These are phyloP conservation scores for Gelatoporia subvermispora DNA, from an alignment of 768 basidiomycete genomes.

Conservation along the genomic window DNA sequence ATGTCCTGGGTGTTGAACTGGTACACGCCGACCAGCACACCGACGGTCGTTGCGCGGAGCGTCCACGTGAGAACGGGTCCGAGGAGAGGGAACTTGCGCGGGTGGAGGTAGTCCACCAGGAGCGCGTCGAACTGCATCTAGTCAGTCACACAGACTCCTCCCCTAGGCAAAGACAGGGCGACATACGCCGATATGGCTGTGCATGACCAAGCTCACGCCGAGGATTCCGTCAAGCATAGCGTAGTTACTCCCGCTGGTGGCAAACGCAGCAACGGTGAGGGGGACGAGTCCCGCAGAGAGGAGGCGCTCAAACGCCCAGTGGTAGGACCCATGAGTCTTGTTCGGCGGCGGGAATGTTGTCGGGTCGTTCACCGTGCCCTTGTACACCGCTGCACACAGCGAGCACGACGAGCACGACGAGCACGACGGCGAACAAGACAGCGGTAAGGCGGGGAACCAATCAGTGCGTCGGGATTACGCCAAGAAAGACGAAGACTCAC, in stretches of 20 bases:
- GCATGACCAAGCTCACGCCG: slow-evolving; percentile 83
- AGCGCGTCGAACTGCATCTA: slow-evolving; percentile 63
- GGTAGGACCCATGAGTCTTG: slow-evolving; percentile 84
- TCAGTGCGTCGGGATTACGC: not conserved
- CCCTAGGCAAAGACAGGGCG: not conserved
- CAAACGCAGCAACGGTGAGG: slow-evolving; percentile 81
- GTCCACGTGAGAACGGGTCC: slow-evolving; percentile 71
- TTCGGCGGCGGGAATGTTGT: slow-evolving; percentile 82
- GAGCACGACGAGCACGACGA: not conserved
- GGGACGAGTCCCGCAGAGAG: slow-evolving; percentile 87
- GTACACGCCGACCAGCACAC: slow-evolving; percentile 85
- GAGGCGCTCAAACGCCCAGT: slow-evolving; percentile 89
- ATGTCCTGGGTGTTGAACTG: slow-evolving; percentile 99
- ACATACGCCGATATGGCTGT: slow-evolving; percentile 92
- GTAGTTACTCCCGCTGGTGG: slow-evolving; percentile 67
- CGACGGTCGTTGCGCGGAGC: slow-evolving; percentile 72
- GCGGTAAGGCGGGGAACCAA: not conserved
- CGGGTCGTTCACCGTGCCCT: slow-evolving; percentile 94
- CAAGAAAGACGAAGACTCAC: slow-evolving; percentile 36
- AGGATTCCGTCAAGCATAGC: slow-evolving; percentile 89
- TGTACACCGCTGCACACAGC: slow-evolving; percentile 60
- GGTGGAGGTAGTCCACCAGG: slow-evolving; percentile 87
- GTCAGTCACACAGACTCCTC: not conserved
- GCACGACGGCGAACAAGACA: too few species aligned
- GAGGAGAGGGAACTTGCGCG: slow-evolving; percentile 86